phyloP scores from a whole-genome alignment of 2,329 filamentous ascomycete species.

The Fusarium nurragi region DNA sequence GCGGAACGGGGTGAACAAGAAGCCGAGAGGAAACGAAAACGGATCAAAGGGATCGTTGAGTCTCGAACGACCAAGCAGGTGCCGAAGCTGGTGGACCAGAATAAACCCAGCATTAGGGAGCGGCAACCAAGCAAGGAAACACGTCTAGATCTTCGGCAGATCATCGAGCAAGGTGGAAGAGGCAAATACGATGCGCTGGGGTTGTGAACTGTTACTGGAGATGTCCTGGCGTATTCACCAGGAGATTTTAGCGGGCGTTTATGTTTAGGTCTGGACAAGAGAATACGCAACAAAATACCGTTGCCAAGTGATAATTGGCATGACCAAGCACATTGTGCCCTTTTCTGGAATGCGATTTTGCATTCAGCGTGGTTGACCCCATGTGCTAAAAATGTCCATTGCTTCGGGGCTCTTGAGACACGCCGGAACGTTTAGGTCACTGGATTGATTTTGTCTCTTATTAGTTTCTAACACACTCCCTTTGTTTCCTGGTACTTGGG shows the following conservation, averaged over 20 bases:
- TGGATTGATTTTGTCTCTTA: conserved; percentile 26
- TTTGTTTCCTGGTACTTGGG: neutral
- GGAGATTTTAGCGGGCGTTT: conserved; percentile 29
- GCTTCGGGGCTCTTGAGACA: conserved; percentile 2
- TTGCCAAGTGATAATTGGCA: conserved; percentile 21
- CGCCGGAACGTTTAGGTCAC: conserved; percentile 9
- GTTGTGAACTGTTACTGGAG: conserved; percentile 40
- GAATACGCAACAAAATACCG: conserved; percentile 19
- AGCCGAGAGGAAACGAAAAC: conserved; percentile 41
- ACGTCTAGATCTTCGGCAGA: conserved; percentile 40
- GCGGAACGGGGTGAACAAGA: conserved; percentile 51
- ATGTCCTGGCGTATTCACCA: conserved; percentile 9
- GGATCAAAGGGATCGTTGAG: conserved; percentile 32
- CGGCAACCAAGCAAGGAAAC: conserved; percentile 26
- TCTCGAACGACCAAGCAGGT: conserved; percentile 7
- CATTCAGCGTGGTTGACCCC: conserved; percentile 11
- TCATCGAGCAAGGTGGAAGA: conserved; percentile 44
- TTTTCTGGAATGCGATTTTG: conserved; percentile 40
- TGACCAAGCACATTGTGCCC: conserved; percentile 19
- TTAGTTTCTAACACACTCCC: conserved; percentile 14
- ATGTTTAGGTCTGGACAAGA: conserved; percentile 23
- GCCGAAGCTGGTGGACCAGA: conserved; percentile 12
- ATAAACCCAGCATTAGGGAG: conserved; percentile 6
- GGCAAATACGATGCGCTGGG: conserved; percentile 51
- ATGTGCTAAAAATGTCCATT: conserved; percentile 14